These are phyloP conservation scores for Suillus spraguei DNA, from an alignment of 768 basidiomycete genomes.

Conservation along the genomic window DNA sequence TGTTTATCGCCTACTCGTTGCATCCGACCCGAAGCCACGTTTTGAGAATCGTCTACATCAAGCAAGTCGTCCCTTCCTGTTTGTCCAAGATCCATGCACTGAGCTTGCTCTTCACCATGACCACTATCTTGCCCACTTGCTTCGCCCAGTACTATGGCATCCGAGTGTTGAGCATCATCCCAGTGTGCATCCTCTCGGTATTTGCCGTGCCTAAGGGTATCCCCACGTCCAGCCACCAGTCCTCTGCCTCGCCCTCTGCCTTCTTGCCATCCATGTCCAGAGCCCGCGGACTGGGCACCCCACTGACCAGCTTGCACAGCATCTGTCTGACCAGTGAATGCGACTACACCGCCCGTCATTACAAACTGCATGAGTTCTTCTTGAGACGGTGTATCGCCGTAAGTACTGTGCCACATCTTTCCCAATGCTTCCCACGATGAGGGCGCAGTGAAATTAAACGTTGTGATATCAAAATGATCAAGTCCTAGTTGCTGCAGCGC, in stretches of 20 bases:
- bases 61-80: constrained; percentile 5
- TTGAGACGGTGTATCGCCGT: constrained; percentile 69
- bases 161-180: constrained; percentile 43
- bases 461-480: constrained; percentile 67
- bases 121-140: constrained; percentile 31
- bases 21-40: constrained; percentile 52
- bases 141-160: constrained; percentile 63
- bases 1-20: constrained; percentile 71
- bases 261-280: constrained; percentile 40
- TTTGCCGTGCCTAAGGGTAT: constrained; percentile 44
- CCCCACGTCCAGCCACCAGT: constrained; percentile 31
- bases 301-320: constrained; percentile 26
- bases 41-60: constrained; percentile 6
- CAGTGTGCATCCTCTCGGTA: constrained; percentile 45
- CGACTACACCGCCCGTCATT: constrained; percentile 40
- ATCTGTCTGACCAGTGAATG: constrained; percentile 22
- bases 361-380: constrained; percentile 80
- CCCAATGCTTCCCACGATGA: constrained; percentile 82
- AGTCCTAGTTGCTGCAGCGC: constrained; percentile 49
- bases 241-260: constrained; percentile 42
- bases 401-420: constrained; percentile 72
- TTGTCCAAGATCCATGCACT: constrained; percentile 11
- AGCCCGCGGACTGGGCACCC: constrained; percentile 36
- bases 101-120: constrained; percentile 1
- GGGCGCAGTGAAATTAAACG: constrained; percentile 75